Base-by-base conservation (phyloP, 441 rosid species). In the Syzygium syzygioides region DNA sequence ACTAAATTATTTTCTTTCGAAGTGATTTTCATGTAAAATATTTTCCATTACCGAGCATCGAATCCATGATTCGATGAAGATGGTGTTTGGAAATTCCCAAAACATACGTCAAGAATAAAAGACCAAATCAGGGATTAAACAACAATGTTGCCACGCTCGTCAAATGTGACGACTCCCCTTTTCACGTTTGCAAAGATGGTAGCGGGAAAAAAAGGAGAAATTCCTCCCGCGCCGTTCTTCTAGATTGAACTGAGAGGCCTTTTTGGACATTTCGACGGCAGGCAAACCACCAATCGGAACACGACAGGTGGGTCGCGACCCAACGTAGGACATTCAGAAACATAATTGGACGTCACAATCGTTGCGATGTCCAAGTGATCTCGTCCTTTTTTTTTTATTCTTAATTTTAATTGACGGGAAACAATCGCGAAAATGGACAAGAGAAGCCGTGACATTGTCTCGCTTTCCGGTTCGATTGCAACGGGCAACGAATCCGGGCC, bases 211-310 rank as follows among this genome's bases (percentile, higher is more conserved):
- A 34, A 5, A 9, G 15, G 28, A 9, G 60, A 56, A 55, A 23
- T 56, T 56, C 25, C 28, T 2, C 80, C 80, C 80, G 3, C 80
- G 50, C 50, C 14, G 7, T 20, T 20, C 80, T 71, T 71, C 80
- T 37, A 37, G 80, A 37, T 37, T 12, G 5, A 37, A 64, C 68
- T 1, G 50, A 3, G 10, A 0, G 14, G 25, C 80, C 50, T 19
- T 71, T 5, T 71, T 7, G 71, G 2, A 62, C 71, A 8, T 2
- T 41, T 19, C 2, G 6, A 68, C 52, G 1, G 0, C 1, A 1
- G 3, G n/a, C 80, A 1, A 6, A 6, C 14, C 13, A 0, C 1
- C 52, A 71, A 71, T 23, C 18, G 50, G n/a, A 25, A 1, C n/a
- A 28, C 52, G 83, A 71, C 83, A 71, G 3, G 50, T 71, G 83